phyloP scores from a whole-genome alignment of 2,329 filamentous ascomycete genomes.

The Monilinia laxa region DNA sequence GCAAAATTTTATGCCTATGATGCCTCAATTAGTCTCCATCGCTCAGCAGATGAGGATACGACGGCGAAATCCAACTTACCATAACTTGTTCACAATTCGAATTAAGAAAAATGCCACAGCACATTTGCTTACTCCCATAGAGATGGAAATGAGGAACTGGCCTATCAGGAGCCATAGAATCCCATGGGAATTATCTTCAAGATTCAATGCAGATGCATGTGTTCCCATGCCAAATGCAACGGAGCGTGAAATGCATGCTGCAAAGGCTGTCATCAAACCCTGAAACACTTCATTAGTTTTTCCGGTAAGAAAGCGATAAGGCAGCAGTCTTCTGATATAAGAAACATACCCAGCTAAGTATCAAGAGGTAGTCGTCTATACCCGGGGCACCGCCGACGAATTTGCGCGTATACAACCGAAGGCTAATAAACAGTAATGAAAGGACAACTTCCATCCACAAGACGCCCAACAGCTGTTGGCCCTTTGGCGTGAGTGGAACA shows the following conservation, averaged over 20 bases:
- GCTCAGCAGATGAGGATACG: background rate
- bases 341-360: conserved; percentile 14
- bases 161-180: conserved; percentile 21
- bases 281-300: background rate
- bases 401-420: conserved; percentile 16
- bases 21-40: background rate
- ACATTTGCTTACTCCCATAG: conserved; percentile 20
- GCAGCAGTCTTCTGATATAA: background rate
- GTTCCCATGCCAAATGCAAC: conserved; percentile 16
- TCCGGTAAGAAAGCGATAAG: background rate
- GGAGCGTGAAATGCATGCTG: background rate
- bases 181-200: background rate
- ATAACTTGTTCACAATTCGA: conserved; percentile 17
- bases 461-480: conserved; percentile 11
- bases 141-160: conserved; percentile 12
- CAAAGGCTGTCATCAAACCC: conserved; percentile 12
- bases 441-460: conserved; percentile 15
- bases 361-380: conserved; percentile 12
- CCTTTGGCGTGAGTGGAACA: conserved; percentile 15
- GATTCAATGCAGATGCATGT: background rate
- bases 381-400: conserved; percentile 11
- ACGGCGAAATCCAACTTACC: background rate
- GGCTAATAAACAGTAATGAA: conserved; percentile 11
- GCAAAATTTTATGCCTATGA: conserved; percentile 8
- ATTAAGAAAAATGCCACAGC: conserved; percentile 15